Evolutionary conservation across 148 eudicot genomes (phyloP).

Genomic region (Nepenthes gracilis): DNA sequence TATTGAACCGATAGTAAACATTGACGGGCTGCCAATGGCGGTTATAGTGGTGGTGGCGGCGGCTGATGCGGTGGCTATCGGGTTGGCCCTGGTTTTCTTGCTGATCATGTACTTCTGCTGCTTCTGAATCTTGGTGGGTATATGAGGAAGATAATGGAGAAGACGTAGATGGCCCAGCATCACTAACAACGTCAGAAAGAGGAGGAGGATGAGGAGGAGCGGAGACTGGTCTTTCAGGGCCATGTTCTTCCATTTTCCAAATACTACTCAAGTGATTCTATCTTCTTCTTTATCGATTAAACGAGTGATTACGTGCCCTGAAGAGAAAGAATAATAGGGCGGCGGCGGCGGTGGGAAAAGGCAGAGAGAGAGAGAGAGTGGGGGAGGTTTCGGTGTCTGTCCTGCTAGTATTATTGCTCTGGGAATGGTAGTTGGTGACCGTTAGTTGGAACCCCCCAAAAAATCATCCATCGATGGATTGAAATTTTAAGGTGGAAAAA

Average conservation of each 20-base stretch:
- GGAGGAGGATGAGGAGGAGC: conserved; percentile 1
- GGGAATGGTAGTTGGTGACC: conserved; percentile 19
- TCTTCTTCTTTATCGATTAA: background rate
- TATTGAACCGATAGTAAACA: too few relatives aligned
- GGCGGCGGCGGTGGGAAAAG: background rate
- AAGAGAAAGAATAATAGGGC: background rate
- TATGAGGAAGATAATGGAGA: conserved; percentile 10
- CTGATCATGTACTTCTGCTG: conserved; percentile 3
- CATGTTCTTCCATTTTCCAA: conserved; percentile 19
- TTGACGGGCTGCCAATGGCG: too few relatives aligned
- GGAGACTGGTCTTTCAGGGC: background rate
- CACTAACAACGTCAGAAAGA: background rate
- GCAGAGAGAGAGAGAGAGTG: background rate
- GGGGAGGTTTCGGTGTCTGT: background rate
- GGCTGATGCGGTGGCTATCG: too few relatives aligned
- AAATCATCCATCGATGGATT: too few relatives aligned
- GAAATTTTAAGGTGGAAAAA: too few relatives aligned
- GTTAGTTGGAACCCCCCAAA: conserved; percentile 22
- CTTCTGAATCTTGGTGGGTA: conserved; percentile 9
- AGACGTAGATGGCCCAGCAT: conserved; percentile 6
- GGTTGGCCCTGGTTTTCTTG: too few relatives aligned
- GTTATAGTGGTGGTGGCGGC: too few relatives aligned
- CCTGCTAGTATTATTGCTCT: background rate
- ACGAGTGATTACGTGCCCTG: background rate
- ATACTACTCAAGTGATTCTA: background rate